A percentile compares a stretch with the other conserved stretches of the same genome.
Evolutionary conservation across 306 rosid genomes (phyloP).

Genomic region (Vicia faba): DNA sequence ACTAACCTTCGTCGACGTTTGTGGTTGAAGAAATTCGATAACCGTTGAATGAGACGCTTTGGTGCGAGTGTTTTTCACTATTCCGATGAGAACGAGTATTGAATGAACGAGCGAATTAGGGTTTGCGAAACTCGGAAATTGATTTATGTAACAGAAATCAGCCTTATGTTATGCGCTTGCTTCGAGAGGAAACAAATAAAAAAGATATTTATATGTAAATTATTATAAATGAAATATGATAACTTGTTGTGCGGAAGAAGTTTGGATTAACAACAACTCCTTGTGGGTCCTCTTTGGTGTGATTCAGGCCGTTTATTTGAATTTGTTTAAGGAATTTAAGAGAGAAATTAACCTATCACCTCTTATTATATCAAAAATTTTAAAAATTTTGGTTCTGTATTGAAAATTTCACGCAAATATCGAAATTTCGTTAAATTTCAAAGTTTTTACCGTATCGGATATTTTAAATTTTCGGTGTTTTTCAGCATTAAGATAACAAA

Average conservation of each 20-base stretch:
- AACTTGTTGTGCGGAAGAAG: neutral
- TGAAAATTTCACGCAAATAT: too few relatives aligned
- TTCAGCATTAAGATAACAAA: too few relatives aligned
- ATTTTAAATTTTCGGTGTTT: too few relatives aligned
- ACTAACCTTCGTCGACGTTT: slow-evolving; percentile 42
- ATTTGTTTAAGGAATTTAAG: too few relatives aligned
- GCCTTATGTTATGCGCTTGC: neutral
- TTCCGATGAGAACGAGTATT: slow-evolving; percentile 8
- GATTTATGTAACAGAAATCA: neutral
- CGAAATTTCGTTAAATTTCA: too few relatives aligned
- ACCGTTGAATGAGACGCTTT: slow-evolving; percentile 15
- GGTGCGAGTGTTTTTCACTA: neutral
- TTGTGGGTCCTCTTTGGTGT: neutral
- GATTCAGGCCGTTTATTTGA: neutral
- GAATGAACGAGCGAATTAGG: slow-evolving; percentile 35
- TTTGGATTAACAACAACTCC: neutral
- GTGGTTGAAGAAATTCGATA: neutral
- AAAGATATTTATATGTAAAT: too few relatives aligned
- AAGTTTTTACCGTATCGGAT: too few relatives aligned
- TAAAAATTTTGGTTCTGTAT: too few relatives aligned
- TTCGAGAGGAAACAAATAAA: neutral
- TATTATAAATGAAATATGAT: too few relatives aligned
- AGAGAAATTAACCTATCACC: too few relatives aligned
- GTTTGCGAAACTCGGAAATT: slow-evolving; percentile 30
- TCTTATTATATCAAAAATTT: too few relatives aligned